Evolutionary conservation across 106 monocot species (phyloP).

Genomic region (Iris macrosiphon): DNA sequence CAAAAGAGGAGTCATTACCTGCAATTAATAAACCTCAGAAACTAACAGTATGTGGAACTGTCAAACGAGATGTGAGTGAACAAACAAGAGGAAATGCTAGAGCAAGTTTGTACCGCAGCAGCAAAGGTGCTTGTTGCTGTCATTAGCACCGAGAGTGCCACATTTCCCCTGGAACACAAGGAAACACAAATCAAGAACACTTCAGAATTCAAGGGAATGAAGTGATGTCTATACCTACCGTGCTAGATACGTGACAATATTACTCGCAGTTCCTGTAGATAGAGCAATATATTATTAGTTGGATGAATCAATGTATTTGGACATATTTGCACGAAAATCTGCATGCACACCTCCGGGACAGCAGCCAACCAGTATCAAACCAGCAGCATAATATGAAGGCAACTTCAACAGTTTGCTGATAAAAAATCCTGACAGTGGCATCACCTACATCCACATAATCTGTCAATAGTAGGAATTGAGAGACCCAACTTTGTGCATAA

Average conservation of each 20-base stretch:
- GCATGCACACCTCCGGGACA: constrained; percentile 74
- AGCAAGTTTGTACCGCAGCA: constrained; percentile 45
- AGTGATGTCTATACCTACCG: constrained; percentile 28
- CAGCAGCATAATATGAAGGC: constrained; percentile 74
- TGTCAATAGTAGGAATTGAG: neutral
- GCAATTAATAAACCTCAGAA: constrained; percentile 3
- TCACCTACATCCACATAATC: constrained; percentile 36
- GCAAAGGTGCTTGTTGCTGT: constrained; percentile 82
- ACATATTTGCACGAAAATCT: too few species aligned
- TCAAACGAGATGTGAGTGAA: neutral
- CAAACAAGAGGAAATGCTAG: neutral
- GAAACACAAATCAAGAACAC: constrained; percentile 9
- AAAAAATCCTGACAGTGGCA: constrained; percentile 67
- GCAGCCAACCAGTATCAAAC: constrained; percentile 63
- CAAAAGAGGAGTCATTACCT: constrained; percentile 85
- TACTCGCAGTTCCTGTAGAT: constrained; percentile 95
- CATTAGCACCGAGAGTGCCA: constrained; percentile 93
- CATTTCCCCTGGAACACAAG: constrained; percentile 66
- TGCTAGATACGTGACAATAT: constrained; percentile 91
- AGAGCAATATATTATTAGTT: too few species aligned
- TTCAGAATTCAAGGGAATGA: neutral
- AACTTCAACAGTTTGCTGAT: constrained; percentile 49
- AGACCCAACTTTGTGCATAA: neutral
- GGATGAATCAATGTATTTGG: too few species aligned
- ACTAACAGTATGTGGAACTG: neutral